Conservation (phyloP, 495 filamentous ascomycete species). For the Penicillium diatomitis region DNA sequence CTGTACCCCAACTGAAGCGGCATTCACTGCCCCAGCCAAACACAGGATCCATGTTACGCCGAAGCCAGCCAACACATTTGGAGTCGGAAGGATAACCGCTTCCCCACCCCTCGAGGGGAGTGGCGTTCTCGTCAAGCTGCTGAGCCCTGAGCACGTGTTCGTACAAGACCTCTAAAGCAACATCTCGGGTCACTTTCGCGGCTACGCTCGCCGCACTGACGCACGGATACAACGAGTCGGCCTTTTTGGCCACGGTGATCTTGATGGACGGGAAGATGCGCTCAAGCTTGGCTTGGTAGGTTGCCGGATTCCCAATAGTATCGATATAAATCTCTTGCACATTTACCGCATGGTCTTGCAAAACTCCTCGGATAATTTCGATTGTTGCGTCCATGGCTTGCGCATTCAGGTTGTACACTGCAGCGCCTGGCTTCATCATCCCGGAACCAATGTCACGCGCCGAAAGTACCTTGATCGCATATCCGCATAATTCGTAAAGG, state of each 20-base stretch:
- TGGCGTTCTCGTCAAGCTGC: slow-evolving; percentile 1
- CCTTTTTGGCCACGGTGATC: slow-evolving; percentile 93
- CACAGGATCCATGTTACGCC: slow-evolving; percentile 75
- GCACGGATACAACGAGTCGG: slow-evolving; percentile 85
- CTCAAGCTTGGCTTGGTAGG: slow-evolving; percentile 79
- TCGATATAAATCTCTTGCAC: slow-evolving; percentile 89
- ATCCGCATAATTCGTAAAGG: slow-evolving; percentile 64
- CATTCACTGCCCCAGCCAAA: slow-evolving; percentile 95
- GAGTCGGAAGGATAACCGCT: slow-evolving; percentile 90
- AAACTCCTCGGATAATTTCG: slow-evolving; percentile 66
- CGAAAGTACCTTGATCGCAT: slow-evolving; percentile 72
- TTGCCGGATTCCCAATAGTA: slow-evolving; percentile 73
- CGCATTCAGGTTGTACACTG: slow-evolving; percentile 88
- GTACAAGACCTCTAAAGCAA: slow-evolving; percentile 70
- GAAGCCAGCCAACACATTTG: slow-evolving; percentile 72
- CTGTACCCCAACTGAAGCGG: slow-evolving; percentile 91
- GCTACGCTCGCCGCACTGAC: slow-evolving; percentile 90
- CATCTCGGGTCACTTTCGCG: slow-evolving; percentile 92
- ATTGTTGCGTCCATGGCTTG: slow-evolving; percentile 95
- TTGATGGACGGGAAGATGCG: slow-evolving; percentile 68
- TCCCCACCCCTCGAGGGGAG: slow-evolving; percentile 55
- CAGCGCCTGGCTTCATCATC: slow-evolving; percentile 59
- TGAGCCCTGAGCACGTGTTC: slow-evolving; percentile 30
- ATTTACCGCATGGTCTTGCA: slow-evolving; percentile 63
- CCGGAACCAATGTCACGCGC: slow-evolving; percentile 73